phyloP scores from a whole-genome alignment of 495 filamentous ascomycete genomes.

The Rhizodiscina lignyota region DNA sequence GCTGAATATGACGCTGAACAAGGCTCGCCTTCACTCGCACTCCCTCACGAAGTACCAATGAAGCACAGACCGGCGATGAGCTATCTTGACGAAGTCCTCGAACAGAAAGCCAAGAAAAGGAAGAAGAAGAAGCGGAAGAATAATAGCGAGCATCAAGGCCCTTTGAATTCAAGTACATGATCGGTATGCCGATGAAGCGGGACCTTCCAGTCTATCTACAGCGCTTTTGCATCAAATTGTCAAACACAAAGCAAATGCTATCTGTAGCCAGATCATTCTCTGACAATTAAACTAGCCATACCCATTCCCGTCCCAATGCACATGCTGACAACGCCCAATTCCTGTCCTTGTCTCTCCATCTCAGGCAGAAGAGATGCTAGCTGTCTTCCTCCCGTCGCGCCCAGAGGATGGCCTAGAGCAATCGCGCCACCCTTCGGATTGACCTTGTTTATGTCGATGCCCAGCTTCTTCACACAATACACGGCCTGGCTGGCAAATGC shows the following conservation, averaged over 20 bases:
- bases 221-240: background rate
- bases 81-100: conserved; percentile 21
- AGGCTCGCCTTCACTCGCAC: too few relatives aligned
- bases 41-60: background rate
- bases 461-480: conserved; percentile 61
- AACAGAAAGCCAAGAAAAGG: conserved; percentile 23
- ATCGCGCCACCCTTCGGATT: conserved; percentile 54
- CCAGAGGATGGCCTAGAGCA: conserved; percentile 25
- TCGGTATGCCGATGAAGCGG: background rate
- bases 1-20: conserved; percentile 4
- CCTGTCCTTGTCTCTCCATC: conserved; percentile 20
- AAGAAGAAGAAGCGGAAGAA: conserved; percentile 24
- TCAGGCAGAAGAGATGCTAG: conserved; percentile 22
- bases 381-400: conserved; percentile 22
- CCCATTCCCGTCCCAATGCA: conserved; percentile 31
- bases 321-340: conserved; percentile 24
- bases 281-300: conserved; percentile 28
- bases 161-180: background rate
- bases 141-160: background rate
- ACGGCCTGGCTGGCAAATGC: conserved; percentile 83
- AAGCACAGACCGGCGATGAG: conserved; percentile 5
- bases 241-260: background rate
- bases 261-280: conserved; percentile 14
- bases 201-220: background rate
- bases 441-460: conserved; percentile 41